Conservation (phyloP, 768 basidiomycete species). For the Dacryopinax primogenitus region DNA sequence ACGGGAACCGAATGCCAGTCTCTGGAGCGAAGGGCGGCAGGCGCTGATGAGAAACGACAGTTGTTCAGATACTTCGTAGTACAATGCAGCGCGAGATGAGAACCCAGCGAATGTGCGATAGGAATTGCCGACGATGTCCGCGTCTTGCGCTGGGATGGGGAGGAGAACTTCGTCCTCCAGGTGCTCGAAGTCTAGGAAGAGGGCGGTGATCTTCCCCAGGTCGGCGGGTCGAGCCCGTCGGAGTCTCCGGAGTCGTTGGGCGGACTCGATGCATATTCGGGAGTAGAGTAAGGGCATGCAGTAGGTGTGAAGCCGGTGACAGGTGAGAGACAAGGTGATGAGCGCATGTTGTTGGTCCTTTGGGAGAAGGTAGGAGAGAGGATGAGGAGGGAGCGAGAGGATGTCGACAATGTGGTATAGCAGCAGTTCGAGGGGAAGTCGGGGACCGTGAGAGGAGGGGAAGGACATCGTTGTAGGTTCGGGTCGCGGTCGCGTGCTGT, state of each 20-base stretch:
- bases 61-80: not conserved
- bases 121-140: not conserved
- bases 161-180: not conserved
- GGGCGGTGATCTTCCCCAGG: not conserved
- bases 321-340: not conserved
- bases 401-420: not conserved
- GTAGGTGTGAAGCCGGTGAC: not conserved
- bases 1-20: slow-evolving; percentile 4
- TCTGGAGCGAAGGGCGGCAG: not conserved
- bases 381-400: not conserved
- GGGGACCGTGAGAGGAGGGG: not conserved
- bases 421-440: not conserved
- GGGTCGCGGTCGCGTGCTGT: not conserved
- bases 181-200: slow-evolving; percentile 7
- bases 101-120: not conserved
- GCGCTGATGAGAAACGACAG: not conserved
- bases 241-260: not conserved
- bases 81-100: not conserved
- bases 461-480: not conserved
- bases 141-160: not conserved
- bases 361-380: not conserved
- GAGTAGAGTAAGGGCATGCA: not conserved
- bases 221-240: not conserved
- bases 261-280: not conserved
- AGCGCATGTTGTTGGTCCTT: not conserved